A percentile compares a stretch with the other conserved stretches of the same genome.
These are phyloP conservation scores for Picea abies DNA, from an alignment of 83 land plant species.

Conservation along the genomic window DNA sequence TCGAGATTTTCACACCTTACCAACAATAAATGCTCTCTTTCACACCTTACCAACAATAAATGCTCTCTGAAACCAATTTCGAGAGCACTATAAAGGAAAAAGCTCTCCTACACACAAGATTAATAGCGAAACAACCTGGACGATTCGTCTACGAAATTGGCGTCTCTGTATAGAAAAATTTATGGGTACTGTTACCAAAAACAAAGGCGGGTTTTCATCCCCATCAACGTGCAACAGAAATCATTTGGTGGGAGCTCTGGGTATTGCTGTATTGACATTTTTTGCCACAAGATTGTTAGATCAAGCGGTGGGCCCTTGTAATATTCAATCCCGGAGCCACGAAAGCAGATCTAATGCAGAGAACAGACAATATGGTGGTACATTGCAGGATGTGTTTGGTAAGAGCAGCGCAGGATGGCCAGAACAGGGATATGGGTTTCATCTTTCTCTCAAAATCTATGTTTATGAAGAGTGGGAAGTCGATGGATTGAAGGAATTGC, in stretches of 20 bases:
- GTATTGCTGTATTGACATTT: conserved; percentile 56
- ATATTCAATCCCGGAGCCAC: conserved; percentile 13
- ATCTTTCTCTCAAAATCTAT: conserved; percentile 65
- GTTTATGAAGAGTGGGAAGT: conserved; percentile 85
- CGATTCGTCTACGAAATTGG: too few relatives aligned
- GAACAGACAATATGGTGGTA: neutral
- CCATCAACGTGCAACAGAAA: conserved; percentile 28
- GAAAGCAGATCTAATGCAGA: neutral
- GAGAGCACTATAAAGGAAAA: too few relatives aligned
- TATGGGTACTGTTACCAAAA: conserved; percentile 1
- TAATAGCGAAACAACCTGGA: too few relatives aligned
- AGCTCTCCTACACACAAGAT: too few relatives aligned
- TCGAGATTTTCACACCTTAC: too few relatives aligned
- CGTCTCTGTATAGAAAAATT: neutral
- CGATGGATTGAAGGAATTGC: conserved; percentile 62
- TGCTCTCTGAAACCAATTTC: too few relatives aligned
- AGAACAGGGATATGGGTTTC: conserved; percentile 63
- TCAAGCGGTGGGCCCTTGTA: neutral
- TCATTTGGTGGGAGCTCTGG: conserved; percentile 55
- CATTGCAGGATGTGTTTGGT: neutral
- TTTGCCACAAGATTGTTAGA: conserved; percentile 42
- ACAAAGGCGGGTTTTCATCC: neutral
- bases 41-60: too few relatives aligned
- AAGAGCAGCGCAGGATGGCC: conserved; percentile 46
- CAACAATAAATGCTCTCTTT: too few relatives aligned